These are phyloP conservation scores for Carallia brachiata DNA, from an alignment of 345 rosid genomes.

Conservation along the genomic window DNA sequence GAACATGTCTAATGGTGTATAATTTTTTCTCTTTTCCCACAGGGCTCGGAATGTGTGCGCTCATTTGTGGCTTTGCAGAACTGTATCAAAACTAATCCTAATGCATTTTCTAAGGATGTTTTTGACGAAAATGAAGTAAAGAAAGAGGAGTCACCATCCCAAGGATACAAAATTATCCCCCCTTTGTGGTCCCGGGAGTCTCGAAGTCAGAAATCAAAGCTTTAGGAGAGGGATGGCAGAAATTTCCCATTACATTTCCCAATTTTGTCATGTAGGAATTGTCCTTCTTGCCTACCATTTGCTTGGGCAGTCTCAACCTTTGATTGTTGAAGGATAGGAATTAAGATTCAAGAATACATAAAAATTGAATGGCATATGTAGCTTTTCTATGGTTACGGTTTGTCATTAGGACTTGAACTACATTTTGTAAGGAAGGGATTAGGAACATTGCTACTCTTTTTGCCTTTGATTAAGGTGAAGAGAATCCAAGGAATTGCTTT, in stretches of 20 bases:
- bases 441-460: too few relatives aligned
- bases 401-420: too few relatives aligned
- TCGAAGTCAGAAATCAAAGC: conserved; percentile 47
- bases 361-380: too few relatives aligned
- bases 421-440: too few relatives aligned
- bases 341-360: too few relatives aligned
- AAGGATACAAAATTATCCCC: conserved; percentile 56
- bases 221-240: conserved; percentile 18
- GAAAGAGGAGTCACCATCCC: conserved; percentile 48
- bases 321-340: too few relatives aligned
- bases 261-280: neutral
- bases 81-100: conserved; percentile 74
- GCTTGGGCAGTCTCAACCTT: too few relatives aligned
- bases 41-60: conserved; percentile 88
- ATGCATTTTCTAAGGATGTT: conserved; percentile 63
- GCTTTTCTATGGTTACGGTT: too few relatives aligned
- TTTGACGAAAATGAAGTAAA: conserved; percentile 36
- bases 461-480: too few relatives aligned
- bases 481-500: too few relatives aligned
- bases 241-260: neutral
- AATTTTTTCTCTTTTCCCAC: conserved; percentile 8
- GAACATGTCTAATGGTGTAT: neutral
- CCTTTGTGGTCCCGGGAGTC: conserved; percentile 66
- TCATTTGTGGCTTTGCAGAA: conserved; percentile 82
- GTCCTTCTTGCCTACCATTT: too few relatives aligned